phyloP scores from a whole-genome alignment of 495 filamentous ascomycete genomes.

The Margaritispora aquatica region DNA sequence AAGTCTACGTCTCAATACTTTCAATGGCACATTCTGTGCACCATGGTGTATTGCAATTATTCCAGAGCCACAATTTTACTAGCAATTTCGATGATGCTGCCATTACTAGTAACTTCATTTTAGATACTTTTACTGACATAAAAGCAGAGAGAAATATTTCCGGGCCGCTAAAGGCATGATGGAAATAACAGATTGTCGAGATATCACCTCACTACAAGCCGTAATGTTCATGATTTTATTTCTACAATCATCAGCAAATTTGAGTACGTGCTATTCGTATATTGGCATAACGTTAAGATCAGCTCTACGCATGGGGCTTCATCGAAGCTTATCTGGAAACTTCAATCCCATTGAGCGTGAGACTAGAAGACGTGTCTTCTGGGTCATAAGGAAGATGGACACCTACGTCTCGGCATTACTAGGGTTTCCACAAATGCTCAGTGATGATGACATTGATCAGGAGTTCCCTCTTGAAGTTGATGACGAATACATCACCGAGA shows the following conservation, averaged over 20 bases:
- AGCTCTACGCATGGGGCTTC: slow-evolving; percentile 78
- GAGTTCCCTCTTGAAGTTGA: slow-evolving; percentile 80
- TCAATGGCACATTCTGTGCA: no score
- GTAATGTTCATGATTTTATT: slow-evolving; percentile 92
- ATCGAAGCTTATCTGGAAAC: slow-evolving; percentile 65
- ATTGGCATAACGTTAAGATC: slow-evolving; percentile 86
- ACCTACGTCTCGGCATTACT: slow-evolving; percentile 86
- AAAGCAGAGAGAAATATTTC: slow-evolving; percentile 88
- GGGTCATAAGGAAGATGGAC: slow-evolving; percentile 89
- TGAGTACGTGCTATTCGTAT: slow-evolving; percentile 91
- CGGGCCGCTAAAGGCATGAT: slow-evolving; percentile 64
- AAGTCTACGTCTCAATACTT: slow-evolving; percentile 27
- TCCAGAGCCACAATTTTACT: no score
- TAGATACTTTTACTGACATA: no score
- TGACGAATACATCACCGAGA: slow-evolving; percentile 81
- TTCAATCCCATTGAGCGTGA: slow-evolving; percentile 84
- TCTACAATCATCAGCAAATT: slow-evolving; percentile 81
- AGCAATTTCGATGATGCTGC: no score
- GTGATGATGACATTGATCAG: slow-evolving; percentile 88
- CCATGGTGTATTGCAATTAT: no score
- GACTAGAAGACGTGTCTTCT: slow-evolving; percentile 78
- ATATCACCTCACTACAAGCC: slow-evolving; percentile 77
- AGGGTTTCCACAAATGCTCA: slow-evolving; percentile 78
- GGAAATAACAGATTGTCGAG: slow-evolving; percentile 88
- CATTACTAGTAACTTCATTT: no score